A percentile compares a stretch with the other conserved stretches of the same genome.
phyloP scores from a whole-genome alignment of 2,329 filamentous ascomycete species.

The Colletotrichum melonis region DNA sequence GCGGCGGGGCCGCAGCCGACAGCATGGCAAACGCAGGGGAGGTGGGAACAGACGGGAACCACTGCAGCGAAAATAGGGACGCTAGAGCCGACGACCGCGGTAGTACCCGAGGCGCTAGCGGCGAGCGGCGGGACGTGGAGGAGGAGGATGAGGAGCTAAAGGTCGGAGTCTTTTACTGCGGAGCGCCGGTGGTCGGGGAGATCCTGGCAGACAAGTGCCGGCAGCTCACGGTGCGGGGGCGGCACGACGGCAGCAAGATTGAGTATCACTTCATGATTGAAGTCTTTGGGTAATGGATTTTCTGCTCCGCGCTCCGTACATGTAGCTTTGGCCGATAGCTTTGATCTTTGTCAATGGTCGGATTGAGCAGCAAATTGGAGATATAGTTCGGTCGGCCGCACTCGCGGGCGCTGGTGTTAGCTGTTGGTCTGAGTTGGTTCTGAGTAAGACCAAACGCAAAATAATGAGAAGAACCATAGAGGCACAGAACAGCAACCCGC shows the following conservation, averaged over 20 bases:
- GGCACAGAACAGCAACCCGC: neutral
- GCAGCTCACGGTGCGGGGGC: conserved; percentile 60
- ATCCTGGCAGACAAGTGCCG: conserved; percentile 66
- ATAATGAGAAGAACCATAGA: neutral
- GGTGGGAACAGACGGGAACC: neutral
- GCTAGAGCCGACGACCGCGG: neutral
- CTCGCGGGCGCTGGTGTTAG: neutral
- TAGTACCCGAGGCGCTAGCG: neutral
- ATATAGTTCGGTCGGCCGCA: neutral
- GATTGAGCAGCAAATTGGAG: neutral
- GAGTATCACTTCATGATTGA: conserved; percentile 70
- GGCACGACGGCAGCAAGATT: conserved; percentile 62
- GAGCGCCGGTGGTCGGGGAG: conserved; percentile 65
- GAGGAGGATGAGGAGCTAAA: conserved; percentile 52
- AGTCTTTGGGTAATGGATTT: conserved; percentile 57
- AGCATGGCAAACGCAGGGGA: conserved; percentile 3
- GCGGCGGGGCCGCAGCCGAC: neutral
- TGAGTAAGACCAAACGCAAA: neutral
- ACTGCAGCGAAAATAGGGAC: neutral
- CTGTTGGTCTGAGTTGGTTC: neutral
- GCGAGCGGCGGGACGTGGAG: neutral
- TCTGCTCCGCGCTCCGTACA: neutral
- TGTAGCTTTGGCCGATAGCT: neutral
- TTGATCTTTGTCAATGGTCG: neutral
- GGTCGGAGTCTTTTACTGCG: conserved; percentile 68